Conservation (phyloP, 2,329 filamentous ascomycete species). For the Gnomoniopsis smithogilvyi region DNA sequence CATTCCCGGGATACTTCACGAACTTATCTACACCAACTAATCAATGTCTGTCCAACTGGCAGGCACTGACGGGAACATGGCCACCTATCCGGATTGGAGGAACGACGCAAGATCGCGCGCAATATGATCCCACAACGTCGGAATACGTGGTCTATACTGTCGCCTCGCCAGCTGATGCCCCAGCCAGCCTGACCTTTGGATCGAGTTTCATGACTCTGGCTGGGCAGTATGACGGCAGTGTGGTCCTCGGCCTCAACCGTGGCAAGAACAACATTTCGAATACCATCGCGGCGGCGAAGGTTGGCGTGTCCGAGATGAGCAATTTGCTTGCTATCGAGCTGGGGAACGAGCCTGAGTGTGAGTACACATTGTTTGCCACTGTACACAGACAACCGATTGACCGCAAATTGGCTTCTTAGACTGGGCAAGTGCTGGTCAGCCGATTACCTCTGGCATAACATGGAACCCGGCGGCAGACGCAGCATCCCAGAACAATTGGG, state of each 20-base stretch:
- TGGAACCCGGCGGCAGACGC: slow-evolving; percentile 36
- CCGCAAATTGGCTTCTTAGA: slow-evolving; percentile 23
- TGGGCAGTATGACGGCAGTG: slow-evolving; percentile 42
- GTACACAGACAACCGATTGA: background rate
- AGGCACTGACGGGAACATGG: slow-evolving; percentile 45
- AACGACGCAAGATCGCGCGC: slow-evolving; percentile 55
- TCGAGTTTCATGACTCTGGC: slow-evolving; percentile 50
- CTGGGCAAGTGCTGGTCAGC: slow-evolving; percentile 32
- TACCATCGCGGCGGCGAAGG: slow-evolving; percentile 48
- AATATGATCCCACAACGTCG: slow-evolving; percentile 41
- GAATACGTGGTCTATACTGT: slow-evolving; percentile 51
- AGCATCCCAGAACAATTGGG: slow-evolving; percentile 37
- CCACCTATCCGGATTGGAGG: slow-evolving; percentile 56
- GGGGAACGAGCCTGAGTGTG: slow-evolving; percentile 56
- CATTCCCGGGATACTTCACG: slow-evolving; percentile 51
- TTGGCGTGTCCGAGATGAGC: slow-evolving; percentile 38
- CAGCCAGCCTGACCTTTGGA: slow-evolving; percentile 47
- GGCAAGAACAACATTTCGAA: slow-evolving; percentile 50
- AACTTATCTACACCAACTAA: slow-evolving; percentile 44
- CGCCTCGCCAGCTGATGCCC: slow-evolving; percentile 42
- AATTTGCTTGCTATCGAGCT: slow-evolving; percentile 54
- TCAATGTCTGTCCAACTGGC: slow-evolving; percentile 50
- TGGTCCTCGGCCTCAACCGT: slow-evolving; percentile 52
- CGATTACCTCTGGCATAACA: slow-evolving; percentile 31
- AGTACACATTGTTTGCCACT: slow-evolving; percentile 17